Evolutionary conservation across 2,329 filamentous ascomycete species (phyloP).

Genomic region (Leptodontidium sp.): DNA sequence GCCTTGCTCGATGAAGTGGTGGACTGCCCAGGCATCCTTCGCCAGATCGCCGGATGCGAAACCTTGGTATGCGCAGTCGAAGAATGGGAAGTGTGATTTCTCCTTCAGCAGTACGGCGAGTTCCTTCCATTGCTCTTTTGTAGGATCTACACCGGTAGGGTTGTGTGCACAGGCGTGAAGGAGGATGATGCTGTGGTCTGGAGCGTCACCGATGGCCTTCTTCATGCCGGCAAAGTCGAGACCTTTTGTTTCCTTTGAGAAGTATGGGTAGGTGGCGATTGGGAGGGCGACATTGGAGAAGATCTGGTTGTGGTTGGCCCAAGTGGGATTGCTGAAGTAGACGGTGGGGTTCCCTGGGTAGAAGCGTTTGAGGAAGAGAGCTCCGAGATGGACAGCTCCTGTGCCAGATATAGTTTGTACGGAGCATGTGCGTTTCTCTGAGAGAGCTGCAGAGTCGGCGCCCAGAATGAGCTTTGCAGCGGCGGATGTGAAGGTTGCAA

Average conservation of each 20-base stretch:
- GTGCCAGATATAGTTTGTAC: constrained; percentile 98
- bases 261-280: constrained; percentile 91
- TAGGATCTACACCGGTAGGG: constrained; percentile 95
- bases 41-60: constrained; percentile 92
- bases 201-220: constrained; percentile 71
- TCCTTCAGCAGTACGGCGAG: constrained; percentile 79
- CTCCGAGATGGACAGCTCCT: constrained; percentile 91
- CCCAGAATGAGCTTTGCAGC: constrained; percentile 92
- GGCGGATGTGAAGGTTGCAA: constrained; percentile 84
- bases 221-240: constrained; percentile 94
- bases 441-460: constrained; percentile 77
- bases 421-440: constrained; percentile 81
- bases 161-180: constrained; percentile 98
- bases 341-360: constrained; percentile 78
- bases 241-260: constrained; percentile 85
- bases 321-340: constrained; percentile 95
- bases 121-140: constrained; percentile 92
- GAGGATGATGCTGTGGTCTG: constrained; percentile 83
- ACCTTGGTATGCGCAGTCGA: constrained; percentile 97
- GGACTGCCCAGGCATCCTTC: constrained; percentile 89
- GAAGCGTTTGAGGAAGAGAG: constrained; percentile 93
- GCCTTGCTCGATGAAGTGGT: constrained; percentile 91
- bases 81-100: constrained; percentile 94
- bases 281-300: constrained; percentile 87
- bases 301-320: constrained; percentile 99